These are phyloP conservation scores for Cladosporium oxysporum DNA, from an alignment of 2,329 filamentous ascomycete species.

Conservation along the genomic window DNA sequence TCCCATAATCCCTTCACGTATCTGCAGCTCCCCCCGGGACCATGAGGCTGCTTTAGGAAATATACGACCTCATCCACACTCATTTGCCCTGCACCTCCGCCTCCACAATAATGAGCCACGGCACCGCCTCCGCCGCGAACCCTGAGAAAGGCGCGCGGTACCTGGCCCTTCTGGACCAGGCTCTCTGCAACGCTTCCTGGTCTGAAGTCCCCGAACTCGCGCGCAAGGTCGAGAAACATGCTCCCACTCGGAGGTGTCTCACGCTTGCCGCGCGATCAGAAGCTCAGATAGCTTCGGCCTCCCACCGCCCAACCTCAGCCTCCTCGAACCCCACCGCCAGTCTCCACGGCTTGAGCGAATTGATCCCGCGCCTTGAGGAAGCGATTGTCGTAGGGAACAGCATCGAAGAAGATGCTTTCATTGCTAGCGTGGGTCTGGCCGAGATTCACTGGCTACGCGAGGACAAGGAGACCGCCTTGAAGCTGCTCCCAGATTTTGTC, in stretches of 20 bases:
- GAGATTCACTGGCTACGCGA: constrained; percentile 81
- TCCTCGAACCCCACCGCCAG: constrained; percentile 36
- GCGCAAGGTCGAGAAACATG: constrained; percentile 93
- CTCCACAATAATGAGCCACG: constrained; percentile 33
- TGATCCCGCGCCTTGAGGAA: constrained; percentile 44
- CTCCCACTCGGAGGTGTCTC: constrained; percentile 52
- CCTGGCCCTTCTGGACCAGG: constrained; percentile 77
- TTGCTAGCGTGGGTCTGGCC: constrained; percentile 79
- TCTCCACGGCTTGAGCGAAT: constrained; percentile 39
- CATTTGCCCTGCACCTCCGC: constrained; percentile 17
- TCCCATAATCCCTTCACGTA: background rate
- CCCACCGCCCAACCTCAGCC: constrained; percentile 45
- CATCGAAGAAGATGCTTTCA: constrained; percentile 59
- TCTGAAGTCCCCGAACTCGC: constrained; percentile 81
- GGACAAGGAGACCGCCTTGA: constrained; percentile 59
- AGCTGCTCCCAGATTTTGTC: constrained; percentile 44
- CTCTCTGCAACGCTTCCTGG: constrained; percentile 88
- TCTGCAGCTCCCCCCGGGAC: background rate
- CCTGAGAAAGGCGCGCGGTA: constrained; percentile 75
- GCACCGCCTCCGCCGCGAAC: constrained; percentile 25
- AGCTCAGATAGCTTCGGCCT: constrained; percentile 48
- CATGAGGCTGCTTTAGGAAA: constrained; percentile 18
- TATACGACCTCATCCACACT: constrained; percentile 10
- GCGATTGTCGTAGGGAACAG: constrained; percentile 33
- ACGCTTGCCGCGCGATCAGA: constrained; percentile 50